These are phyloP conservation scores for Fusarium continuum DNA, from an alignment of 2,329 filamentous ascomycete genomes.

Conservation along the genomic window DNA sequence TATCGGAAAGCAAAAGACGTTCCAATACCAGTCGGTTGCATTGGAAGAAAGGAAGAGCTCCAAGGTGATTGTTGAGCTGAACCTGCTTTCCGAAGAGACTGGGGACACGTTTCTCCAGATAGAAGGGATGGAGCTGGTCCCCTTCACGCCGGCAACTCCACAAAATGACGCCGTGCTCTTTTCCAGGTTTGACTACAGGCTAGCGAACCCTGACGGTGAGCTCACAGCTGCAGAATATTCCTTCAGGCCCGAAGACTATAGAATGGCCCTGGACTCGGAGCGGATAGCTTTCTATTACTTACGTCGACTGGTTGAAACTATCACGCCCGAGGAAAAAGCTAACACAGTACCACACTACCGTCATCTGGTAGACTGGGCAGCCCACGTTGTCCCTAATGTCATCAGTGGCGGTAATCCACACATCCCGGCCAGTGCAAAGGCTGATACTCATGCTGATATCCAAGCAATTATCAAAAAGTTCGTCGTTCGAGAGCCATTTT, in stretches of 20 bases:
- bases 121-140: neutral
- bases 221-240: neutral
- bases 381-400: too few species aligned
- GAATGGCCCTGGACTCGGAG: neutral
- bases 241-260: neutral
- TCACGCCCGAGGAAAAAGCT: too few species aligned
- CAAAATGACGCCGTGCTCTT: neutral
- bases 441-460: too few species aligned
- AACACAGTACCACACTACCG: too few species aligned
- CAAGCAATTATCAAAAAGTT: too few species aligned
- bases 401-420: too few species aligned
- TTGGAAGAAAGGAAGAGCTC: neutral
- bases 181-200: neutral
- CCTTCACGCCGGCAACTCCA: neutral
- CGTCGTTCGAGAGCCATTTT: too few species aligned
- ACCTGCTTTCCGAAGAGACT: neutral
- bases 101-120: fast-evolving
- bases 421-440: too few species aligned
- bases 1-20: neutral
- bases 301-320: too few species aligned
- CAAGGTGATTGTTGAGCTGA: neutral
- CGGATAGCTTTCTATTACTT: neutral
- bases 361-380: too few species aligned
- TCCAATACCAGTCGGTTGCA: neutral
- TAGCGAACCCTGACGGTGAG: neutral